Base-by-base conservation (phyloP, 2,329 filamentous ascomycete genomes). In the Trichoderma polysporum region DNA sequence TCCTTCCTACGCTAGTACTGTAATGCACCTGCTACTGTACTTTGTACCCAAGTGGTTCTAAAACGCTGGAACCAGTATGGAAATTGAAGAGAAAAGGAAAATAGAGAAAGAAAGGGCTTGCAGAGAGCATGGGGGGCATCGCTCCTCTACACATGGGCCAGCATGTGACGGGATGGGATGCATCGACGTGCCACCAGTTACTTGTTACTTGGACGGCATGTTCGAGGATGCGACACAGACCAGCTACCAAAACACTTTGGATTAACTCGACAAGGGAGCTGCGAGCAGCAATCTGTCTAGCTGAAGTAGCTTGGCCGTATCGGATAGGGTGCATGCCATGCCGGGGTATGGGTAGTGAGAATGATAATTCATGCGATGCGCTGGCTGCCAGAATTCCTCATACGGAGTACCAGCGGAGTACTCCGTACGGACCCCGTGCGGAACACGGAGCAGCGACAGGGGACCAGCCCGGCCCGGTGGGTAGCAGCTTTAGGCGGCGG, bases 351-450 rank as follows among this genome's bases (percentile, higher is more conserved):
- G 63, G 57, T 31, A 29, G 58, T 33, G 17, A 33, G n/a, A n/a
- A 37, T 56, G 6, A 4, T 13, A 22, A 52, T 47, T 31, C 58
- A 39, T 37, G 7, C 19, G 29, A 19, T 61, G 41, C 39, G 39
- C 39, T 41, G 39, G 39, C 39, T 41, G 31, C 31, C 58, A 27
- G 45, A 49, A 49, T 61, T 52, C 58, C 45, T 63, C 50, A n/a
- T 63, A 63, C 60, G 63, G 63, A 66, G 54, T 60, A 66, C 54
- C 45, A 37, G 54, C 33, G 19, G 33, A 37, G 66, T 68, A 68
- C 66, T 68, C 66, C 61, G 66, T 64, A 68, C 66, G 54, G 54
- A 66, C 29, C 53, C 19, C 61, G 52, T 63, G 60, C 59, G 66
- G 60, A 65, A 64, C 52, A 61, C 58, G 60, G 66, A 67, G 66